phyloP scores from a whole-genome alignment of 2,329 filamentous ascomycete genomes.

The Catunica adiposa region DNA sequence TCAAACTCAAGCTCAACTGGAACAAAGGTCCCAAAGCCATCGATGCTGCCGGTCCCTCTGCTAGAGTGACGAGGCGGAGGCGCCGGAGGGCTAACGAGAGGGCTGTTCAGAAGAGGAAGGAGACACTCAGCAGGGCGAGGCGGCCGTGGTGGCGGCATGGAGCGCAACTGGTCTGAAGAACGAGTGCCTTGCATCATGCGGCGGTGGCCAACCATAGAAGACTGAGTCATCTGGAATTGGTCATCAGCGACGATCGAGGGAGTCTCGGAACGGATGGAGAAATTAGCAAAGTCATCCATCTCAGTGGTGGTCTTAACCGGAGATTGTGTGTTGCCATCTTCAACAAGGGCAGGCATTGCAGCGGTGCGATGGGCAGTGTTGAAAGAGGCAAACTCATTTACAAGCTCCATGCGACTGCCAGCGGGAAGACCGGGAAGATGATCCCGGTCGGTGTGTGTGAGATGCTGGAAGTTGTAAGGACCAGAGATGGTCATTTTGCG shows the following conservation, averaged over 20 bases:
- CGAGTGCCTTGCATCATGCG: constrained; percentile 27
- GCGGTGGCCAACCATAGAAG: constrained; percentile 19
- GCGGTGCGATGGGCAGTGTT: constrained; percentile 12
- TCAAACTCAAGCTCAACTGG: constrained; percentile 26
- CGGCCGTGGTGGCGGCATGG: constrained; percentile 30
- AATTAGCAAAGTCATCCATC: constrained; percentile 13
- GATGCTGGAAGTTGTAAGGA: constrained; percentile 51
- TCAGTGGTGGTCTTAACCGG: constrained; percentile 16
- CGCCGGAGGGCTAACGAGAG: constrained; percentile 22
- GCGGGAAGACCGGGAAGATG: constrained; percentile 27
- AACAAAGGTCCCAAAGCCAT: constrained; percentile 18
- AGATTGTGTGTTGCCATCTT: constrained; percentile 10
- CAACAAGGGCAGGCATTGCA: constrained; percentile 9
- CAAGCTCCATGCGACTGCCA: constrained; percentile 26
- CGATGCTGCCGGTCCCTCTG: constrained; percentile 30
- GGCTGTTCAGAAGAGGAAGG: constrained; percentile 11
- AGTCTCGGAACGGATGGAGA: constrained; percentile 14
- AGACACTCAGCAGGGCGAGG: constrained; percentile 26
- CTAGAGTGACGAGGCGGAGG: constrained; percentile 40
- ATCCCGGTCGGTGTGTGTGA: constrained; percentile 40
- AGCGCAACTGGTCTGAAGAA: constrained; percentile 34
- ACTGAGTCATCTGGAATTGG: constrained; percentile 2
- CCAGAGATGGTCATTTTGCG: constrained; percentile 37
- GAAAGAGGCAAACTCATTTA: constrained; percentile 24
- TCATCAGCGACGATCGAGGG: constrained; percentile 1